These are phyloP conservation scores for Lasiodiplodia gonubiensis DNA, from an alignment of 2,329 filamentous ascomycete genomes.

Conservation along the genomic window DNA sequence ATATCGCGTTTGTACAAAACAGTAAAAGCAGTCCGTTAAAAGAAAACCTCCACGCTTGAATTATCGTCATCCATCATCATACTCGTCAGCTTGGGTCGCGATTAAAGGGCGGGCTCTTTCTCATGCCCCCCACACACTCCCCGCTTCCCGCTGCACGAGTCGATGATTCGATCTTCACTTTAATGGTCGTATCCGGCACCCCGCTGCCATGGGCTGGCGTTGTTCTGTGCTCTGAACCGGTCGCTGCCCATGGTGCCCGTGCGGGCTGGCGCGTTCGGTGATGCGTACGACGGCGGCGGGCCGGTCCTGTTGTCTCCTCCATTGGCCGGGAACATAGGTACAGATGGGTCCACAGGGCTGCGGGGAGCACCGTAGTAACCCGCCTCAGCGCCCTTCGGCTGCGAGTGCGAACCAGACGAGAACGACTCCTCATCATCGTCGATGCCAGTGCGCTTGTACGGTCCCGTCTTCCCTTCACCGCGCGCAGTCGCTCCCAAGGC, in stretches of 20 bases:
- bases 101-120: not conserved
- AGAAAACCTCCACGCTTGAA: conserved; percentile 23
- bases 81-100: conserved; percentile 10
- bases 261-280: conserved; percentile 43
- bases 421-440: conserved; percentile 75
- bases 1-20: conserved; percentile 28
- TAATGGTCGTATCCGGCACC: conserved; percentile 69
- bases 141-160: conserved; percentile 27
- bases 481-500: conserved; percentile 87
- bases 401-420: conserved; percentile 60
- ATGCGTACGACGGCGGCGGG: conserved; percentile 41
- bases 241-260: conserved; percentile 40
- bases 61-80: conserved; percentile 26
- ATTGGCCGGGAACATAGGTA: conserved; percentile 55
- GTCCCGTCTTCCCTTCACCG: conserved; percentile 66
- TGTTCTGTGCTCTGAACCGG: conserved; percentile 56
- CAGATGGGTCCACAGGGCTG: conserved; percentile 56
- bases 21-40: conserved; percentile 26
- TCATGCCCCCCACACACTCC: conserved; percentile 1
- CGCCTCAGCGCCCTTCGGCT: conserved; percentile 50
- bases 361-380: conserved; percentile 49
- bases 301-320: conserved; percentile 43
- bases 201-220: conserved; percentile 67
- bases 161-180: conserved; percentile 47
- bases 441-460: conserved; percentile 64